Percentiles rank a stretch among this genome's conserved stretches.
Evolutionary conservation across 257 asterid genomes (phyloP).

Genomic region (Catharanthus roseus): DNA sequence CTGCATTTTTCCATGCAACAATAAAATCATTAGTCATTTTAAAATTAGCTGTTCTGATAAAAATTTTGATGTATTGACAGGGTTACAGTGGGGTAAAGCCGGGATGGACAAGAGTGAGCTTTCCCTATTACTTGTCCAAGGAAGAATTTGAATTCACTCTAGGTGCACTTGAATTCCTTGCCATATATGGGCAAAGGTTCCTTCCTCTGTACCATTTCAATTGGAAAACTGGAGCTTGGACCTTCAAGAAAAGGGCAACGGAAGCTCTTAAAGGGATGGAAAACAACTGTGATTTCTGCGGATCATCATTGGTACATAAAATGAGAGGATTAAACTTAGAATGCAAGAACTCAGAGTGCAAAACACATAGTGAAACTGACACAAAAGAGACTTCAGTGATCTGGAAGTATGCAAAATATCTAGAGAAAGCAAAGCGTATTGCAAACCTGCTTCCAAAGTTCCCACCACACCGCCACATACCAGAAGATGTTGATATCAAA

Average conservation of each 20-base stretch:
- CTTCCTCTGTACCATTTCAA: slow-evolving; percentile 42
- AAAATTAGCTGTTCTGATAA: background rate
- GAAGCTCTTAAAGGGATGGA: slow-evolving; percentile 1
- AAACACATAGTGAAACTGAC: background rate
- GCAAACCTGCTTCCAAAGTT: slow-evolving; percentile 43
- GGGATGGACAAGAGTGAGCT: slow-evolving; percentile 80
- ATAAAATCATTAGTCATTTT: too few species aligned
- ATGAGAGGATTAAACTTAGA: slow-evolving; percentile 22
- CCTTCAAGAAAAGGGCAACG: slow-evolving; percentile 28
- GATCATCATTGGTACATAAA: slow-evolving; percentile 9
- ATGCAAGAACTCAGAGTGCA: slow-evolving; percentile 1
- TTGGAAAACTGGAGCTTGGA: slow-evolving; percentile 67
- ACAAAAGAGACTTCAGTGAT: slow-evolving; percentile 13
- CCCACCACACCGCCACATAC: slow-evolving; percentile 38
- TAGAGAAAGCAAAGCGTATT: slow-evolving; percentile 46
- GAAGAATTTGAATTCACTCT: slow-evolving; percentile 56
- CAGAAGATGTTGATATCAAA: slow-evolving; percentile 44
- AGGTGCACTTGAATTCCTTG: slow-evolving; percentile 50
- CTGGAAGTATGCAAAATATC: slow-evolving; percentile 25
- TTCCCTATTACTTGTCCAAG: slow-evolving; percentile 62
- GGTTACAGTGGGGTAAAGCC: slow-evolving; percentile 62
- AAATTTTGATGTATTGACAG: slow-evolving; percentile 19
- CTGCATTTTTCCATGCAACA: too few species aligned
- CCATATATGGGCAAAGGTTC: slow-evolving; percentile 56
- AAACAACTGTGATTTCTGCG: too few species aligned